A percentile compares a stretch with the other conserved stretches of the same genome.
These are phyloP conservation scores for Xylaria palmicola DNA, from an alignment of 495 filamentous ascomycete species.

Conservation along the genomic window DNA sequence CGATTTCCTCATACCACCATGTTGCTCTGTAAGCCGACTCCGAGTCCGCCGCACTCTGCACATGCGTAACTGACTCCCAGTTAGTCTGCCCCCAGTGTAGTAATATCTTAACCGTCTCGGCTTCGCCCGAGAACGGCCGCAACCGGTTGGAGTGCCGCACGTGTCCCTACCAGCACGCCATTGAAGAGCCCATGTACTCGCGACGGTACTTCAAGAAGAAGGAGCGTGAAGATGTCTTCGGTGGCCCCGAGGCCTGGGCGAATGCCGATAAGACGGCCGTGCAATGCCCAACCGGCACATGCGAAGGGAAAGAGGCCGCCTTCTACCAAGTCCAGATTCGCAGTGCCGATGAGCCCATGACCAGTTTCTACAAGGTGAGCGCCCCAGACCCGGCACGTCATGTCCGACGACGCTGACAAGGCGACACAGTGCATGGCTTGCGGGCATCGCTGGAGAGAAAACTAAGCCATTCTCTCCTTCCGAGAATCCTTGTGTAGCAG, in stretches of 20 bases:
- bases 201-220: conserved; percentile 73
- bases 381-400: neutral
- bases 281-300: conserved; percentile 74
- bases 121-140: conserved; percentile 38
- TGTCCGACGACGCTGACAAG: conserved; percentile 17
- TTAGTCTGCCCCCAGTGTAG: conserved; percentile 89
- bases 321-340: conserved; percentile 97
- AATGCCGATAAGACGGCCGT: conserved; percentile 78
- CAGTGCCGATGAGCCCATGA: conserved; percentile 98
- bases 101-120: conserved; percentile 74
- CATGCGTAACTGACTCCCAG: neutral
- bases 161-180: conserved; percentile 82
- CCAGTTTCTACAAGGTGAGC: conserved; percentile 83
- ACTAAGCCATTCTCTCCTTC: conserved; percentile 29
- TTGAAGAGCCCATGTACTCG: conserved; percentile 72
- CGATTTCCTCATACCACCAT: conserved; percentile 40
- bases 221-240: conserved; percentile 89
- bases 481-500: neutral
- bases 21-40: conserved; percentile 61
- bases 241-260: conserved; percentile 80
- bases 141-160: conserved; percentile 87
- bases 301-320: conserved; percentile 76
- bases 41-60: neutral
- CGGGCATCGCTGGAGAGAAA: conserved; percentile 57
- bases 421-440: conserved; percentile 57